These are phyloP conservation scores for Cladophialophora psammophila DNA, from an alignment of 2,329 filamentous ascomycete species.

Conservation along the genomic window DNA sequence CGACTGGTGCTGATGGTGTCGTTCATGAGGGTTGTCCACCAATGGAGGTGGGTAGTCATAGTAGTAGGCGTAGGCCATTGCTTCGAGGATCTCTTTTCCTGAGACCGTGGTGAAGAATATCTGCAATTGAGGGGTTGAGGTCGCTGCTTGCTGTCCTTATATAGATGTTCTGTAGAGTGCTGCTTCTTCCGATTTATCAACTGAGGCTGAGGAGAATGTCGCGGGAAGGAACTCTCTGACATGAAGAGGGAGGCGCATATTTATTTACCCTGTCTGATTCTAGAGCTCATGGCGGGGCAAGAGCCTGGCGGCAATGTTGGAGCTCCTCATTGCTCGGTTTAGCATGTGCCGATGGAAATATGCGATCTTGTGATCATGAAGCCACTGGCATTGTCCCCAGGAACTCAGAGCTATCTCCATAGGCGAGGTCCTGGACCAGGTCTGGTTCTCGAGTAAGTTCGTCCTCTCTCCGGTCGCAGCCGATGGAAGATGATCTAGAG, in stretches of 20 bases:
- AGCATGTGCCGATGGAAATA: conserved; percentile 4
- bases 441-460: background rate
- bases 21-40: conserved; percentile 34
- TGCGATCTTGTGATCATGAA: background rate
- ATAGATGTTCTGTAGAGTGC: background rate
- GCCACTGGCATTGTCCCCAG: conserved; percentile 7
- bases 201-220: background rate
- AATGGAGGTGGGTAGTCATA: conserved; percentile 37
- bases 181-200: background rate
- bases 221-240: background rate
- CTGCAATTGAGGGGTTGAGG: conserved; percentile 4
- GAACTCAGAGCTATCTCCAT: conserved; percentile 2
- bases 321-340: conserved; percentile 10
- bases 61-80: conserved; percentile 37
- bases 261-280: conserved; percentile 16
- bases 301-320: conserved; percentile 1
- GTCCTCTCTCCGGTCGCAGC: conserved; percentile 11
- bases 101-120: background rate
- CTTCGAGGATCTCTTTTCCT: conserved; percentile 8
- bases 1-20: conserved; percentile 33
- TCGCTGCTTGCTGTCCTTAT: conserved; percentile 5
- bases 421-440: conserved; percentile 9
- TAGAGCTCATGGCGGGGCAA: conserved; percentile 3
- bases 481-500: background rate
- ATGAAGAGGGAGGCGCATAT: conserved; percentile 8